Evolutionary conservation across 208 protist species (phyloP).

Genomic region (Leishmania turanica): DNA sequence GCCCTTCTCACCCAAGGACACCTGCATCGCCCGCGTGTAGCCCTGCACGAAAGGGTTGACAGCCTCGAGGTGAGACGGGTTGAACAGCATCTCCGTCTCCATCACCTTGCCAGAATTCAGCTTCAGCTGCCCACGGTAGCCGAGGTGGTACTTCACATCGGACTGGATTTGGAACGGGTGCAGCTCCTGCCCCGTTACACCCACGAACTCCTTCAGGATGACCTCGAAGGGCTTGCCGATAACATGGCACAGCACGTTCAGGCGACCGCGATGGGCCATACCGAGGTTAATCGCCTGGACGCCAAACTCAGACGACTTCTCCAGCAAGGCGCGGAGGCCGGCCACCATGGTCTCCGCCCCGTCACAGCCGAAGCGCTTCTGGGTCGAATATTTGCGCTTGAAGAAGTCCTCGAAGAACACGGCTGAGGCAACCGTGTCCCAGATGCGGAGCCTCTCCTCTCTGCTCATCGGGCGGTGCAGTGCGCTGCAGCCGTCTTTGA

Average conservation of each 20-base stretch:
- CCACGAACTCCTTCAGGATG: constrained; percentile 93
- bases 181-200: constrained; percentile 70
- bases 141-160: constrained; percentile 99
- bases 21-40: constrained; percentile 96
- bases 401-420: constrained; percentile 96
- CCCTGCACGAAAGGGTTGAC: constrained; percentile 98
- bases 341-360: constrained; percentile 96
- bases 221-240: constrained; percentile 96
- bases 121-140: constrained; percentile 74
- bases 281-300: constrained; percentile 96
- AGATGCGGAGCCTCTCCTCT: constrained; percentile 88
- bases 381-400: constrained; percentile 93
- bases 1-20: constrained; percentile 55
- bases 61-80: constrained; percentile 99
- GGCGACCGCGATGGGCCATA: constrained; percentile 98
- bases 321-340: constrained; percentile 94
- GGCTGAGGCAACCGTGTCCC: constrained; percentile 91
- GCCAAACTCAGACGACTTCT: constrained; percentile 82
- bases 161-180: constrained; percentile 94
- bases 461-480: constrained; percentile 57
- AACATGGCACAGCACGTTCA: constrained; percentile 97
- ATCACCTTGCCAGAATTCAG: constrained; percentile 83
- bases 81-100: constrained; percentile 96
- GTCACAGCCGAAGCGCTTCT: constrained; percentile 98
- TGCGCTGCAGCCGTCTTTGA: constrained; percentile 39